Conservation (phyloP, 2,329 filamentous ascomycete species). For the Colletotrichum costaricense region DNA sequence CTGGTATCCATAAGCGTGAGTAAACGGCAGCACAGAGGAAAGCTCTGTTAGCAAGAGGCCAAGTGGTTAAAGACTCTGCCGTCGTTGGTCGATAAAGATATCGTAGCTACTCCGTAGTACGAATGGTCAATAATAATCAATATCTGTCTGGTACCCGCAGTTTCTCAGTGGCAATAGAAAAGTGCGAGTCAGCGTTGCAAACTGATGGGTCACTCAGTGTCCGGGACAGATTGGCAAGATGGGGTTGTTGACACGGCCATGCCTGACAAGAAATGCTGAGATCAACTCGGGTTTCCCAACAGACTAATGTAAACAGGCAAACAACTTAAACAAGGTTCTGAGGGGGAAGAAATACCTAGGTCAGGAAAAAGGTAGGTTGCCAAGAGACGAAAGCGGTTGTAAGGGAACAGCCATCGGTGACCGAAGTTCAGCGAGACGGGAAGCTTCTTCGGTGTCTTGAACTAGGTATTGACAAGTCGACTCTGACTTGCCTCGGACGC, state of each 20-base stretch:
- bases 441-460: not conserved
- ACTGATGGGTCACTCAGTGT: not conserved
- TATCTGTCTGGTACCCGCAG: not conserved
- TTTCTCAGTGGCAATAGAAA: not conserved
- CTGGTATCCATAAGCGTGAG: too few relatives aligned
- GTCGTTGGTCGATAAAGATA: not conserved
- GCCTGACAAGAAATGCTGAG: not conserved
- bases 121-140: not conserved
- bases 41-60: too few relatives aligned
- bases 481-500: not conserved
- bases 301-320: not conserved
- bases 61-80: not conserved
- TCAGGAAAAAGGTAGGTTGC: not conserved
- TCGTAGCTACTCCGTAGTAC: not conserved
- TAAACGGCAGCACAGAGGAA: too few relatives aligned
- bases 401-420: not conserved
- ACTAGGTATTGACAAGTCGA: not conserved
- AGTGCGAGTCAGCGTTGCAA: not conserved
- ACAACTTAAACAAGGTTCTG: not conserved
- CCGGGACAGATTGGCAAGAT: not conserved
- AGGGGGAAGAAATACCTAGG: not conserved
- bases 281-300: not conserved
- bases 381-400: not conserved
- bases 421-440: slow-evolving; percentile 5
- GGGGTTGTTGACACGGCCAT: not conserved